Conservation (phyloP, 345 rosid species). For the Iberis pinnata region DNA sequence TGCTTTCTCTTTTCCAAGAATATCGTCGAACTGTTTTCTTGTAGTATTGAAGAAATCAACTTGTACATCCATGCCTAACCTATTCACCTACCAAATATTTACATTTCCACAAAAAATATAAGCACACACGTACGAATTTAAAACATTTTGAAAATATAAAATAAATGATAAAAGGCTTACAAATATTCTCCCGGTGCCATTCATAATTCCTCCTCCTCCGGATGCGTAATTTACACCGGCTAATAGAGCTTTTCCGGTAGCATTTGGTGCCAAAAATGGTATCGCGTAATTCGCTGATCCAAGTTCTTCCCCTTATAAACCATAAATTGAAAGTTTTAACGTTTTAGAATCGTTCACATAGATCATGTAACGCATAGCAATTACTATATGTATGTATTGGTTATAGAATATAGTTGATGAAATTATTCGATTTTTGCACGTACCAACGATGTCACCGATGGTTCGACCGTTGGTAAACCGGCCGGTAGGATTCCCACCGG, state of each 20-base stretch:
- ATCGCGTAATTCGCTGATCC: conserved; percentile 40
- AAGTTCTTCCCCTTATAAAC: conserved; percentile 33
- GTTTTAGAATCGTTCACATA: conserved; percentile 17
- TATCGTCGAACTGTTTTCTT: conserved; percentile 54
- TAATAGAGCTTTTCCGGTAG: conserved; percentile 40
- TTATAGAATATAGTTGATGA: neutral
- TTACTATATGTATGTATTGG: neutral
- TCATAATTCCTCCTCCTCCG: conserved; percentile 72
- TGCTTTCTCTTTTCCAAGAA: conserved; percentile 67
- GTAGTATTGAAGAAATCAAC: conserved; percentile 79
- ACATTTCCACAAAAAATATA: neutral
- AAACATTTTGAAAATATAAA: neutral
- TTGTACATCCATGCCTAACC: conserved; percentile 86
- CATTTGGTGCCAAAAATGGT: conserved; percentile 72
- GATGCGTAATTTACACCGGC: conserved; percentile 82
- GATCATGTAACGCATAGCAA: neutral
- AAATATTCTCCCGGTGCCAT: conserved; percentile 58
- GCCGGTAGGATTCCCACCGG: conserved; percentile 56
- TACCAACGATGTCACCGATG: conserved; percentile 64
- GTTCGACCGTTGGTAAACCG: conserved; percentile 78
- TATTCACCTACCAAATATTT: conserved; percentile 52
- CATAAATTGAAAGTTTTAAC: neutral
- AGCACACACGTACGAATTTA: neutral
- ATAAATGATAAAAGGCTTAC: conserved; percentile 25
- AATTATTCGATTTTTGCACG: neutral